Conservation (phyloP, 768 basidiomycete species). For the Phanerochaete sordida region DNA sequence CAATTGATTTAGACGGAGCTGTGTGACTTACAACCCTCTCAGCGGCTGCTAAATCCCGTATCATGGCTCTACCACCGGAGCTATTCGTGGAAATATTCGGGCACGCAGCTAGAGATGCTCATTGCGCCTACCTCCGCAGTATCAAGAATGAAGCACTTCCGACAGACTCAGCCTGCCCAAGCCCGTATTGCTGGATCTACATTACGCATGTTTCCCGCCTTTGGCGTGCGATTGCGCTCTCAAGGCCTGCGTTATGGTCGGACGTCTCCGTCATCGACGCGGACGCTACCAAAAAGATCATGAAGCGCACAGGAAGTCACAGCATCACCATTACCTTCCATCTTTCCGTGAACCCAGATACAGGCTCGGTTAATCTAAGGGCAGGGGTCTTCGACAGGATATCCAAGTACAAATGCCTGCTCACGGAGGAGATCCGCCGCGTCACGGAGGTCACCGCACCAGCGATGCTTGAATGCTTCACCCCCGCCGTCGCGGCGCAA, state of each 20-base stretch:
- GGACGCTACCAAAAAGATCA: not conserved
- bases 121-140: not conserved
- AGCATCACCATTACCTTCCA: not conserved
- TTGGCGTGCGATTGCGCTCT: slow-evolving; percentile 9
- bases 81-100: not conserved
- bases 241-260: slow-evolving; percentile 9
- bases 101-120: not conserved
- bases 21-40: too few relatives aligned
- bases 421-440: not conserved
- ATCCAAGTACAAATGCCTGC: not conserved
- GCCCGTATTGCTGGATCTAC: slow-evolving; percentile 1
- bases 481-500: not conserved
- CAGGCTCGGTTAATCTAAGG: too few relatives aligned
- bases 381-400: not conserved
- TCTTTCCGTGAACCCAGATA: too few relatives aligned
- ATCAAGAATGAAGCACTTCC: not conserved
- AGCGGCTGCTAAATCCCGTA: too few relatives aligned
- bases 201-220: slow-evolving; percentile 14
- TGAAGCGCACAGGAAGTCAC: not conserved
- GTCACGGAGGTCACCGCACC: not conserved
- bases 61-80: not conserved
- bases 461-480: not conserved
- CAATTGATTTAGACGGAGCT: too few relatives aligned
- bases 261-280: slow-evolving; percentile 2
- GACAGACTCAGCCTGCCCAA: not conserved